Evolutionary conservation across 169 alveolate species (phyloP).

Genomic region (Eimeria sp.): DNA sequence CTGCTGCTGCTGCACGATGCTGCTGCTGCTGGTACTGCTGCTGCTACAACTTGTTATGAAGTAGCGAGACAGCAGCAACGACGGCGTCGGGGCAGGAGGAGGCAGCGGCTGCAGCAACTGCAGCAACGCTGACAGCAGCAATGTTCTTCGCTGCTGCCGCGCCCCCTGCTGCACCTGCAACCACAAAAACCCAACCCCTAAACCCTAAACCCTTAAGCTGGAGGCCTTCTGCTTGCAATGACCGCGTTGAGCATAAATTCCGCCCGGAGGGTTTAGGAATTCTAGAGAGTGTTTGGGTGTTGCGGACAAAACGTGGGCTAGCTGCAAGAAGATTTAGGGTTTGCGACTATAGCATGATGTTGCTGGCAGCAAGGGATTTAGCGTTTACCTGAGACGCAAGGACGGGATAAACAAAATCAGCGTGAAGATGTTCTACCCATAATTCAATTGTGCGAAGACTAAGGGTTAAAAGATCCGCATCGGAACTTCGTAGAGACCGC

Average conservation of each 20-base stretch:
- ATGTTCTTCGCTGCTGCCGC: slow-evolving; percentile 58
- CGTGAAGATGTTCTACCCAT: slow-evolving; percentile 88
- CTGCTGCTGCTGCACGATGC: slow-evolving; percentile 77
- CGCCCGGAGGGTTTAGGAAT: background rate
- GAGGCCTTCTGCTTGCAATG: background rate
- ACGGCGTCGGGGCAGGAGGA: slow-evolving; percentile 59
- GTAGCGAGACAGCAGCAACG: slow-evolving; percentile 53
- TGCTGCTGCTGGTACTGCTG: slow-evolving; percentile 78
- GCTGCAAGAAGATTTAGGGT: slow-evolving; percentile 3
- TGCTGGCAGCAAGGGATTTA: background rate
- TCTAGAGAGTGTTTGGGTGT: no score
- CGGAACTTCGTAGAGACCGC: slow-evolving; percentile 77
- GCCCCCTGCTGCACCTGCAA: slow-evolving; percentile 67
- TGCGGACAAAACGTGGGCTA: no score
- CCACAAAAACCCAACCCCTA: background rate
- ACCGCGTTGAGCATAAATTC: background rate
- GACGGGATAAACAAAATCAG: slow-evolving; percentile 87
- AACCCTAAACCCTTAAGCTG: slow-evolving; percentile 34
- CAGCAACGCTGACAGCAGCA: slow-evolving; percentile 69
- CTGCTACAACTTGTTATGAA: slow-evolving; percentile 19
- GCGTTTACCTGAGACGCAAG: slow-evolving; percentile 76
- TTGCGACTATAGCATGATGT: background rate
- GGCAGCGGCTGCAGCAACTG: slow-evolving; percentile 74
- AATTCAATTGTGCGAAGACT: slow-evolving; percentile 86
- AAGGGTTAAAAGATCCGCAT: slow-evolving; percentile 29